Evolutionary conservation across 495 filamentous ascomycete species (phyloP).

Genomic region (Tuber brumale): DNA sequence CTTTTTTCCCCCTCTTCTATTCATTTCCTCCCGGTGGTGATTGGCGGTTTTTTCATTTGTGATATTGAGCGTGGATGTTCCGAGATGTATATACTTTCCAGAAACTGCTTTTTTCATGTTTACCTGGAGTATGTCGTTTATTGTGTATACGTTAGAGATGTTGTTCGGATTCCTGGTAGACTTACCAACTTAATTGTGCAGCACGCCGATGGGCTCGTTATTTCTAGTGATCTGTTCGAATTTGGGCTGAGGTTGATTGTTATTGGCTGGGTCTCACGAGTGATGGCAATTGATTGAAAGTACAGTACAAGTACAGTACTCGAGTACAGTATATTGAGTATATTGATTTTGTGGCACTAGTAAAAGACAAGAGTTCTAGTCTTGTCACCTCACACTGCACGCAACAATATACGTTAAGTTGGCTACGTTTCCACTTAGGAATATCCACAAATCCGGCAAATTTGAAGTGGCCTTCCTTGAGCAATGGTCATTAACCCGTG

Average conservation of each 20-base stretch:
- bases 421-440: no score
- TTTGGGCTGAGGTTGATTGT: not conserved
- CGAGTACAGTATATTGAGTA: no score
- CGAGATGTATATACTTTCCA: not conserved
- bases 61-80: slow-evolving; percentile 1
- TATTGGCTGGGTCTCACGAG: not conserved
- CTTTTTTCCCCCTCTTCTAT: not conserved
- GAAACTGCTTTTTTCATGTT: not conserved
- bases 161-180: not conserved
- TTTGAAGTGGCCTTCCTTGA: no score
- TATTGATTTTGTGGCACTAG: no score
- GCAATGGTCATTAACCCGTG: no score
- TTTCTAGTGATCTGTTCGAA: not conserved
- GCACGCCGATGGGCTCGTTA: not conserved
- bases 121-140: not conserved
- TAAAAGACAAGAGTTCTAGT: not conserved
- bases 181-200: not conserved
- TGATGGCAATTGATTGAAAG: not conserved
- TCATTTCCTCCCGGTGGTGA: not conserved
- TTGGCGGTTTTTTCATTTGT: not conserved
- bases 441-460: no score
- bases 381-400: no score
- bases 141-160: not conserved
- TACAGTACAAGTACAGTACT: not conserved
- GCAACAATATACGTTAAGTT: no score